Percentiles rank a stretch among this genome's conserved stretches.
Conservation (phyloP, 768 basidiomycete species). For the Trametes sanguinea region DNA sequence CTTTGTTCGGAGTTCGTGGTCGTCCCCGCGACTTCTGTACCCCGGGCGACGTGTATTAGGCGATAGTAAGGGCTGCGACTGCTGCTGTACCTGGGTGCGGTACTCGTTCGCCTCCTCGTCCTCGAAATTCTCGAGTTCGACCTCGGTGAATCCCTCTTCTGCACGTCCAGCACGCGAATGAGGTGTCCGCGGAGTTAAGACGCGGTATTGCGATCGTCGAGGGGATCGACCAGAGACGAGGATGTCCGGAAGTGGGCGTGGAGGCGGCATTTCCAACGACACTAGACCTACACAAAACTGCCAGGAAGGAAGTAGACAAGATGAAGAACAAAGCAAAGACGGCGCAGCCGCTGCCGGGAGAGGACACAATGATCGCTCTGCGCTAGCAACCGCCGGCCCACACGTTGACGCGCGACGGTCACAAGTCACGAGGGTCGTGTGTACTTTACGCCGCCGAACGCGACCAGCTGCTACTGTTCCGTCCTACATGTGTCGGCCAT, state of each 20-base stretch:
- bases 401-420: not conserved
- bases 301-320: not conserved
- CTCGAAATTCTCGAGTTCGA: slow-evolving; percentile 45
- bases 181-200: slow-evolving; percentile 59
- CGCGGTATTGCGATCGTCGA: slow-evolving; percentile 22
- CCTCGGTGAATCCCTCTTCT: slow-evolving; percentile 53
- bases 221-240: slow-evolving; percentile 26
- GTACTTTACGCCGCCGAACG: too few species aligned
- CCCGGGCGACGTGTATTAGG: slow-evolving; percentile 47
- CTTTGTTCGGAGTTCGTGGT: slow-evolving; percentile 30
- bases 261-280: slow-evolving; percentile 9
- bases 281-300: not conserved
- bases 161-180: slow-evolving; percentile 60
- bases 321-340: not conserved
- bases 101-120: slow-evolving; percentile 38
- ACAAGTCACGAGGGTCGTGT: not conserved
- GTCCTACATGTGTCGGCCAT: too few species aligned
- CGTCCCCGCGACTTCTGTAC: slow-evolving; percentile 45
- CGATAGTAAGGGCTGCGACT: slow-evolving; percentile 49
- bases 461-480: too few species aligned
- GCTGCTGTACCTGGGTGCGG: slow-evolving; percentile 26
- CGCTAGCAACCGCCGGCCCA: not conserved
- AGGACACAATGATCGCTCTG: too few species aligned
- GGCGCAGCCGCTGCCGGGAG: not conserved
- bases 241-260: slow-evolving; percentile 22